Conservation (phyloP, 306 rosid species). For the Abrus precatorius region DNA sequence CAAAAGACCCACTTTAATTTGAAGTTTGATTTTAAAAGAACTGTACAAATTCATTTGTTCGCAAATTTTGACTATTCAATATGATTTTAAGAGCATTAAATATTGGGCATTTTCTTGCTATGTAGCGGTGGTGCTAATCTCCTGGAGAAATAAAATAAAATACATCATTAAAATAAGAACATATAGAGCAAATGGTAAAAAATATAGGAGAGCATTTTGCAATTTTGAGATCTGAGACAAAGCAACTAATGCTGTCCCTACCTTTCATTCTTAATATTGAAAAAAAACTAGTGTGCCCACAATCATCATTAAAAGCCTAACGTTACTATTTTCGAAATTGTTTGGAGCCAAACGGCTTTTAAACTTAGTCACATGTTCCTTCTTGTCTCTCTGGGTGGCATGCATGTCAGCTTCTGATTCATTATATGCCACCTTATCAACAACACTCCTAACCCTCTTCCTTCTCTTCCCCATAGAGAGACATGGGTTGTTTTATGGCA, state of each 20-base stretch:
- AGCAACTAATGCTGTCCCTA: slow-evolving; percentile 23
- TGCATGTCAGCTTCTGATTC: slow-evolving; percentile 10
- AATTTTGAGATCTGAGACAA: slow-evolving; percentile 38
- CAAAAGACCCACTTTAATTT: slow-evolving; percentile 27
- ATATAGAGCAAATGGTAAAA: neutral
- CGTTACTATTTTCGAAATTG: slow-evolving; percentile 81
- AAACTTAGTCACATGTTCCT: slow-evolving; percentile 47
- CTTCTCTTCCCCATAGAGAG: slow-evolving; percentile 23
- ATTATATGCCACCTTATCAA: slow-evolving; percentile 36
- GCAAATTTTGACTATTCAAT: no score
- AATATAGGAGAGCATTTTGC: neutral
- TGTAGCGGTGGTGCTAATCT: neutral
- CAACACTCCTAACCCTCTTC: slow-evolving; percentile 39
- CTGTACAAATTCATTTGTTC: no score
- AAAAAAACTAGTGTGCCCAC: slow-evolving; percentile 37
- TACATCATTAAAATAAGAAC: no score
- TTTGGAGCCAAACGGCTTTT: slow-evolving; percentile 77
- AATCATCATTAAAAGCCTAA: slow-evolving; percentile 73
- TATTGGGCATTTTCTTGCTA: neutral
- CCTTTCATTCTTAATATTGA: neutral
- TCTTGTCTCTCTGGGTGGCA: slow-evolving; percentile 30
- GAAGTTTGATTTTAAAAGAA: neutral
- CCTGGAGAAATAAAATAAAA: neutral
- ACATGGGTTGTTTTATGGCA: slow-evolving; percentile 87
- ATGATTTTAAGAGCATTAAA: neutral